Evolutionary conservation across 257 asterid species (phyloP).

Genomic region (Scutellaria baicalensis): DNA sequence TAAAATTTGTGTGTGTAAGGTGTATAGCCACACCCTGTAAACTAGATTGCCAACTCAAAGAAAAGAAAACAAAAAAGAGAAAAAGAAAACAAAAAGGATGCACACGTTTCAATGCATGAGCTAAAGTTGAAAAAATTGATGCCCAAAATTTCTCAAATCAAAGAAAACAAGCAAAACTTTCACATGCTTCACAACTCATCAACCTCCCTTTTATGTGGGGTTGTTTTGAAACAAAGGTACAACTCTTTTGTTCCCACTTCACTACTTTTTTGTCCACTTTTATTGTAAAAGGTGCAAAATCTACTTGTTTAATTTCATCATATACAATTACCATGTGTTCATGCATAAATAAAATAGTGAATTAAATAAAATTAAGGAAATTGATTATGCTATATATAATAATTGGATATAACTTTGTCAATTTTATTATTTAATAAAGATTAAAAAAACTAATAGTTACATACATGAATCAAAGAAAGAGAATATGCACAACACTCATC

Average conservation of each 20-base stretch:
- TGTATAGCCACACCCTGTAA: no score
- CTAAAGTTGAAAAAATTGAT: neutral
- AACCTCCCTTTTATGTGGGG: constrained; percentile 9
- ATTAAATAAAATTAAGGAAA: neutral
- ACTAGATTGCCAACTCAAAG: no score
- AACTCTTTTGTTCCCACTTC: neutral
- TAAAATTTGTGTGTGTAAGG: no score
- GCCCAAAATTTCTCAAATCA: neutral
- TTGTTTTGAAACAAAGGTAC: neutral
- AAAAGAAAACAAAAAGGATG: neutral
- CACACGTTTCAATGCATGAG: neutral
- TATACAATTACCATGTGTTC: neutral
- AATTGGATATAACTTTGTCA: no score
- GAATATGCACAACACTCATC: no score
- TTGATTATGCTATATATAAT: no score
- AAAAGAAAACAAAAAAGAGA: neutral
- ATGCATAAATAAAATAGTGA: neutral
- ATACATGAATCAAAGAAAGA: no score
- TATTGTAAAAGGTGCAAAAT: neutral
- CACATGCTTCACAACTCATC: constrained; percentile 26
- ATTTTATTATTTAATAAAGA: no score
- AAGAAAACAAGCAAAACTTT: constrained; percentile 6
- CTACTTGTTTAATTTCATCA: neutral
- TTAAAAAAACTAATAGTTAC: no score
- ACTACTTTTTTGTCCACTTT: neutral